Percentiles rank a stretch among this genome's conserved stretches.
phyloP scores from a whole-genome alignment of 176 grass and related monocot species.

The Avena insularis region DNA sequence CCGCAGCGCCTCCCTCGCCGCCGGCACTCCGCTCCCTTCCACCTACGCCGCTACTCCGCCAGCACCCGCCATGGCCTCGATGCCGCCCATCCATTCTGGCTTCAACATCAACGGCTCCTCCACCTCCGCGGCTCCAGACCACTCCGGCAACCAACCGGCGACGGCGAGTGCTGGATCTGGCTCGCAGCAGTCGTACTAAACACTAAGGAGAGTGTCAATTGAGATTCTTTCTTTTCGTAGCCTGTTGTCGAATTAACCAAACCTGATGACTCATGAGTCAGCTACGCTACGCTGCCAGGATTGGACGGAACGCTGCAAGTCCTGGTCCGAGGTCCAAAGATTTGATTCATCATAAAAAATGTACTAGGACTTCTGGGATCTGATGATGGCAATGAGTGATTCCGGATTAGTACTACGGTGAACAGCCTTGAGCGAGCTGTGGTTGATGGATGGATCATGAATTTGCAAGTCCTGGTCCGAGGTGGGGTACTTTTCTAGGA shows the following conservation, averaged over 20 bases:
- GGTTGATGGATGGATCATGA: too few species aligned
- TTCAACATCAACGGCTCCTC: conserved; percentile 40
- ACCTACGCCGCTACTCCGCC: not conserved
- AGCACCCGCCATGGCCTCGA: not conserved
- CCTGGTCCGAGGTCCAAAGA: too few species aligned
- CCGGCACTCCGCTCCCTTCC: not conserved
- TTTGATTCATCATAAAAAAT: too few species aligned
- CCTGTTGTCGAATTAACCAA: conserved; percentile 36
- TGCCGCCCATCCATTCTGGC: not conserved
- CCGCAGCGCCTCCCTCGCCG: conserved; percentile 13
- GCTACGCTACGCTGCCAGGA: too few species aligned
- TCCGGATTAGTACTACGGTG: too few species aligned
- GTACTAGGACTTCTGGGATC: too few species aligned
- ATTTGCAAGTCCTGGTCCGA: too few species aligned
- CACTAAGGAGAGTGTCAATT: not conserved
- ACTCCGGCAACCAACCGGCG: not conserved
- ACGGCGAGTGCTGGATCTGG: conserved; percentile 37
- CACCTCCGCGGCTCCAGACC: not conserved
- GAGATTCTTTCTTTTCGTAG: conserved; percentile 19
- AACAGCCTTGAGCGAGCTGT: too few species aligned
- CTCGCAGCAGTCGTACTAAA: conserved; percentile 29
- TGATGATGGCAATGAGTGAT: too few species aligned
- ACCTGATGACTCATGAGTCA: conserved; percentile 23
- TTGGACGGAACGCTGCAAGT: too few species aligned
- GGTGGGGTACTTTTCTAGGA: too few species aligned